These are phyloP conservation scores for Chaetoceros muelleri DNA, from an alignment of 108 stramenopile genomes.

Conservation along the genomic window DNA sequence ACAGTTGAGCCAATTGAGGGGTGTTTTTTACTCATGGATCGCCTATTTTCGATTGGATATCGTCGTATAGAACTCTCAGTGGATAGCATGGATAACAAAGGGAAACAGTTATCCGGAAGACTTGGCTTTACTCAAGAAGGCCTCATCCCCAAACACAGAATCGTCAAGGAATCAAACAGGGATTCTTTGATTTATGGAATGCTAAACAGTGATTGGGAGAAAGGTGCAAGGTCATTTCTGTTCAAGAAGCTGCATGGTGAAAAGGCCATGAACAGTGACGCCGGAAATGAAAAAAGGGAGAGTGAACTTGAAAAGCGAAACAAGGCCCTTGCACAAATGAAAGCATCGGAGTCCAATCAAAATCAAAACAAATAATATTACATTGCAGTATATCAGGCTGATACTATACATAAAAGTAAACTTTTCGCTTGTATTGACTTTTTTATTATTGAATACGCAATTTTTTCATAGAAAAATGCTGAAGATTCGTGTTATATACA, in stretches of 20 bases:
- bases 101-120: constrained; percentile 42
- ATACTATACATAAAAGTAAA: too few relatives aligned
- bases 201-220: constrained; percentile 83
- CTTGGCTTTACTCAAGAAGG: constrained; percentile 71
- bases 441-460: too few relatives aligned
- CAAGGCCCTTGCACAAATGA: constrained; percentile 24
- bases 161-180: constrained; percentile 72
- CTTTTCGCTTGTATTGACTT: too few relatives aligned
- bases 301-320: constrained; percentile 55
- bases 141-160: constrained; percentile 50
- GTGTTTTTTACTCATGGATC: constrained; percentile 67
- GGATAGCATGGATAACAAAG: constrained; percentile 47
- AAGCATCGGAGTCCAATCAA: constrained; percentile 15
- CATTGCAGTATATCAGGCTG: too few relatives aligned
- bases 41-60: constrained; percentile 73
- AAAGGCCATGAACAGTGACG: constrained; percentile 35
- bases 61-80: constrained; percentile 64
- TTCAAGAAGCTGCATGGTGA: constrained; percentile 62
- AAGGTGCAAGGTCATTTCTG: constrained; percentile 52
- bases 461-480: too few relatives aligned
- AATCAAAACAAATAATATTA: too few relatives aligned
- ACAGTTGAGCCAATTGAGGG: constrained; percentile 64
- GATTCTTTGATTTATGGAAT: constrained; percentile 73
- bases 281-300: constrained; percentile 51
- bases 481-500: too few relatives aligned